These are phyloP conservation scores for Wakefieldia striispora DNA, from an alignment of 768 basidiomycete genomes.

Conservation along the genomic window DNA sequence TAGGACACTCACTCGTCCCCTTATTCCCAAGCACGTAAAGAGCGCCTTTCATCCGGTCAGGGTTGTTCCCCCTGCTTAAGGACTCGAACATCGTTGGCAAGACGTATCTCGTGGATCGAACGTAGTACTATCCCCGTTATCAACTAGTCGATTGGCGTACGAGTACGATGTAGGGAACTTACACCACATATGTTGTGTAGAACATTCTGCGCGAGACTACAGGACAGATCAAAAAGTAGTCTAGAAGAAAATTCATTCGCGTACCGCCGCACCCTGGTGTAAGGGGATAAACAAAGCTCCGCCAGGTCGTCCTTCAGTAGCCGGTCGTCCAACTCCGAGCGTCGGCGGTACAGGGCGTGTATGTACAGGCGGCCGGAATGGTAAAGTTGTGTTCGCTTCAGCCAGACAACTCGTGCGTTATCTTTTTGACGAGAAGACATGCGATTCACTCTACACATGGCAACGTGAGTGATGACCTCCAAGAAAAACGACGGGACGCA, in stretches of 20 bases:
- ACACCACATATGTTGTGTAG: conserved; percentile 65
- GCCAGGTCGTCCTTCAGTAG: conserved; percentile 61
- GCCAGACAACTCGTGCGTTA: conserved; percentile 69
- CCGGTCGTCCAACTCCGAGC: conserved; percentile 71
- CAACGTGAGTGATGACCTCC: background rate
- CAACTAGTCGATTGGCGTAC: conserved; percentile 4
- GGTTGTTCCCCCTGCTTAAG: conserved; percentile 71
- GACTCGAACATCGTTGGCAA: conserved; percentile 62
- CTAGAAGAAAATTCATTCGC: conserved; percentile 11
- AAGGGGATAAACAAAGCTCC: conserved; percentile 76
- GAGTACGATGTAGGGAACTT: conserved; percentile 25
- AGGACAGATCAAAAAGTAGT: conserved; percentile 2
- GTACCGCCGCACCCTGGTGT: conserved; percentile 74
- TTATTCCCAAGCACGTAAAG: conserved; percentile 78
- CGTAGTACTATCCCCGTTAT: conserved; percentile 50
- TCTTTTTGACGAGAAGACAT: conserved; percentile 70
- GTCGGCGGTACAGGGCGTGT: conserved; percentile 70
- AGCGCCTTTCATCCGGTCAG: conserved; percentile 94
- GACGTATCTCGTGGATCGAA: conserved; percentile 66
- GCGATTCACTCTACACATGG: conserved; percentile 51
- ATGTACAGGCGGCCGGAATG: conserved; percentile 75
- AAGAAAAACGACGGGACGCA: conserved; percentile 8
- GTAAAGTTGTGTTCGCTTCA: conserved; percentile 78
- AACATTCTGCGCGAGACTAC: conserved; percentile 66
- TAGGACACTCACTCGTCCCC: conserved; percentile 50